Conservation (phyloP, 306 rosid genomes). For the Fragaria iinumae region DNA sequence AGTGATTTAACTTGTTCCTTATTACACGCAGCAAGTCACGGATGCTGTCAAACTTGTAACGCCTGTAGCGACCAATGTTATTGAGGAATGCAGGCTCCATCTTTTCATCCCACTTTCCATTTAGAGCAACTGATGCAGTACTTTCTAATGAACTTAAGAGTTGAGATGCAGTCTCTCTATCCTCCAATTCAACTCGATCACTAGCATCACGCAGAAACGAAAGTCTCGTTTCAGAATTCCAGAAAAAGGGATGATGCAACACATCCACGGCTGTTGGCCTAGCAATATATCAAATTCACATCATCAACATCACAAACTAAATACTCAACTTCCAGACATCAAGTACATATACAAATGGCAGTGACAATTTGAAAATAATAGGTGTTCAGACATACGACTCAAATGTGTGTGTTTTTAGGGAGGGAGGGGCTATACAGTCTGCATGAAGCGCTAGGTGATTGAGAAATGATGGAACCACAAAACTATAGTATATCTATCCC, state of each 20-base stretch:
- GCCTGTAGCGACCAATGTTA: slow-evolving; percentile 43
- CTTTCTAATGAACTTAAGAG: slow-evolving; percentile 36
- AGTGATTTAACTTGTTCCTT: slow-evolving; percentile 42
- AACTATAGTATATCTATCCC: not conserved
- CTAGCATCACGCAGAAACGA: slow-evolving; percentile 45
- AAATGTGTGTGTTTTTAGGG: not conserved
- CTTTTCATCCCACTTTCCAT: slow-evolving; percentile 46
- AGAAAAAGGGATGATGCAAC: slow-evolving; percentile 41
- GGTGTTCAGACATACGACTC: not conserved
- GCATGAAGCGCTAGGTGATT: not conserved
- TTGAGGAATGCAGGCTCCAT: slow-evolving; percentile 35
- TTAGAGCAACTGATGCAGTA: slow-evolving; percentile 27
- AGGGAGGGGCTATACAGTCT: not conserved
- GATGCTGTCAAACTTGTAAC: slow-evolving; percentile 37
- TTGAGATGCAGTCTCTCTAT: slow-evolving; percentile 31
- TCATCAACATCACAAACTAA: not conserved
- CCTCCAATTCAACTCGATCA: slow-evolving; percentile 45
- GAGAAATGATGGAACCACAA: not conserved
- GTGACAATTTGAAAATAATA: not conserved
- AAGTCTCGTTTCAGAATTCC: slow-evolving; percentile 36
- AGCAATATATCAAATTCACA: slow-evolving; percentile 3
- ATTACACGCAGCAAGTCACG: slow-evolving; percentile 42
- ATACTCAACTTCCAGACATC: slow-evolving; percentile 6
- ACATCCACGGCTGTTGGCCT: slow-evolving; percentile 39
- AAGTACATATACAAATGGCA: not conserved